These are phyloP conservation scores for Cystofilobasidium bisporidii DNA, from an alignment of 768 basidiomycete species.

Conservation along the genomic window DNA sequence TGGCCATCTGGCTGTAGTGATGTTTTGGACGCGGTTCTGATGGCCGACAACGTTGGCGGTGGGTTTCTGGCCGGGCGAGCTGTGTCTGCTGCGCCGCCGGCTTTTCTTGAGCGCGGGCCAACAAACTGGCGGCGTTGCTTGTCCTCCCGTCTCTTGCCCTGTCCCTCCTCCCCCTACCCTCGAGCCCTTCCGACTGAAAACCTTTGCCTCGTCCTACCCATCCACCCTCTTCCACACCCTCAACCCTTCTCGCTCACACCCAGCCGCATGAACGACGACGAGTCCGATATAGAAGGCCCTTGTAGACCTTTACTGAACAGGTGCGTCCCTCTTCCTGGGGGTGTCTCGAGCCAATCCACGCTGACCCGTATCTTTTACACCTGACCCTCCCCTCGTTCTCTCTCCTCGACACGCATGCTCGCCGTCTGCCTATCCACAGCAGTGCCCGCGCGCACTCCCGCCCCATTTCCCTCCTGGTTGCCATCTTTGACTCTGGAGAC, in stretches of 20 bases:
- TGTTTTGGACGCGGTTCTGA: too few relatives aligned
- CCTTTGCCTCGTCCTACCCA: neutral
- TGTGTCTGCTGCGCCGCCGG: too few relatives aligned
- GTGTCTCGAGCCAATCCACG: neutral
- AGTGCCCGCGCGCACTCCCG: neutral
- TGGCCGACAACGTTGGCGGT: too few relatives aligned
- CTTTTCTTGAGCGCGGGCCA: too few relatives aligned
- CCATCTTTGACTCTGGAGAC: conserved; percentile 24
- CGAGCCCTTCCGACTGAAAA: neutral
- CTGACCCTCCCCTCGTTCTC: neutral
- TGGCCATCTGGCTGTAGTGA: too few relatives aligned
- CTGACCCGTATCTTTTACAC: neutral
- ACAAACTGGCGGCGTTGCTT: too few relatives aligned
- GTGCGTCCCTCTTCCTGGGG: neutral
- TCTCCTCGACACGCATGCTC: neutral
- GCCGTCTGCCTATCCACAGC: neutral
- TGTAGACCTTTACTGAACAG: neutral
- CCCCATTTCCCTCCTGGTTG: neutral
- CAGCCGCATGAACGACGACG: conserved; percentile 5
- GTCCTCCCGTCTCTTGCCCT: too few relatives aligned
- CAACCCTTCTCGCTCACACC: neutral
- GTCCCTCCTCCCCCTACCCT: too few relatives aligned
- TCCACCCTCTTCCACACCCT: neutral
- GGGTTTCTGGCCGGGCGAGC: too few relatives aligned
- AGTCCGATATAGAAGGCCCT: neutral